Base-by-base conservation (phyloP, 768 basidiomycete species). In the Lactifluus subvellereus region DNA sequence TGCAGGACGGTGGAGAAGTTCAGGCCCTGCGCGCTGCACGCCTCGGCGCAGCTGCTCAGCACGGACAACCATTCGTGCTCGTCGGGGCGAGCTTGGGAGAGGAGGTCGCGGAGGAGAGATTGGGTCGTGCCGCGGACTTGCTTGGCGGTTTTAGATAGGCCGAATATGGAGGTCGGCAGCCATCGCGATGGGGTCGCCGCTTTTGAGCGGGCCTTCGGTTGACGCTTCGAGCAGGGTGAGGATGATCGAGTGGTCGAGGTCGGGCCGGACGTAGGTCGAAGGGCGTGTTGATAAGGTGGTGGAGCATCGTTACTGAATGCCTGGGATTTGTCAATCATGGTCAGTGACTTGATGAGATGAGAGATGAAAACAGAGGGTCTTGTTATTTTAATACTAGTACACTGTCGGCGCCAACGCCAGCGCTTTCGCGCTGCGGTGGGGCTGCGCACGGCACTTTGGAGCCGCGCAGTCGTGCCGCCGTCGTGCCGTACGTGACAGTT, bases 1-100 rank as follows among this genome's bases (percentile, higher is more conserved):
- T 88, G 88, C 0, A 90, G 74, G 9, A 90, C 68, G 0, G 75
- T 62, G 0, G 84, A 77, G 42, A 89, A 74, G 4, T 80, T 78
- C 1, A 89, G 66, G 18, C 72, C 73, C 42, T 84, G 77, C 0
- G 77, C 70, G 9, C 70, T 67, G 67, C 88, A 89, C 0, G 85
- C 85, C 11, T 83, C 82, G 3, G 80, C 78, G 67, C 88, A 90
- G 69, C 82, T 84, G 37, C 79, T 77, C 9, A 90, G 78, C 20
- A 88, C 79, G 70, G 64, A 10, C 75, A 69, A 0, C 76, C 75
- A 66, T 42, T 66, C 62, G 22, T 51, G 61, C 5, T 67, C 61
- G 45, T 71, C 66, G 40, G 68, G 60, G 33, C 76, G 74, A 32
- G 78, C 75, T 48, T 68, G 68, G 16, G 60, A 75, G 10, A 84